Conservation (phyloP, 202 grass and related monocot species). For the Carex arenaria region DNA sequence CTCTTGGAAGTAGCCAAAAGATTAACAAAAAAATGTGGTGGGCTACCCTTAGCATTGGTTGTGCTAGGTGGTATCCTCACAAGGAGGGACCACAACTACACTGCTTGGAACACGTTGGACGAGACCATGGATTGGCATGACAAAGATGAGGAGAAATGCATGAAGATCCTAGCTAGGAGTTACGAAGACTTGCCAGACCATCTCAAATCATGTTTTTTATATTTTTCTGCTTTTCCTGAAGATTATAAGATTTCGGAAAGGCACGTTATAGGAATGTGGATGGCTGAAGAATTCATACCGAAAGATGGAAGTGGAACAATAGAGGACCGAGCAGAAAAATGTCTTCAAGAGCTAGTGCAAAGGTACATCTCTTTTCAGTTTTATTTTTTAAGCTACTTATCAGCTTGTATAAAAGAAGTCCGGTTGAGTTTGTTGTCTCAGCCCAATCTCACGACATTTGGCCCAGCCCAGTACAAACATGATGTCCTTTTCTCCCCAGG, state of each 20-base stretch:
- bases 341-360: slow-evolving; percentile 24
- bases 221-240: slow-evolving; percentile 24
- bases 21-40: neutral
- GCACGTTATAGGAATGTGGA: slow-evolving; percentile 19
- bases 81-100: neutral
- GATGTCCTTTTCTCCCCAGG: no score
- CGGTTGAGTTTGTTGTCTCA: no score
- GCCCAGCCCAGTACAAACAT: no score
- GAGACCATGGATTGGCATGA: neutral
- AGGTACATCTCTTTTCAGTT: neutral
- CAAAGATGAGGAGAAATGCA: neutral
- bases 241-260: neutral
- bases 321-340: slow-evolving; percentile 17
- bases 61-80: neutral
- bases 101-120: neutral
- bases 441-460: no score
- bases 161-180: neutral
- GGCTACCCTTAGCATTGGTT: slow-evolving; percentile 6
- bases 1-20: neutral
- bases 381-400: no score
- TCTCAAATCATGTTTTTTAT: slow-evolving; percentile 26
- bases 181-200: slow-evolving; percentile 13
- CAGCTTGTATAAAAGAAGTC: no score
- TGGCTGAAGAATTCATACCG: slow-evolving; percentile 23
- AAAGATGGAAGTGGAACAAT: neutral